Conservation (phyloP, 1,139 yeast species). For the Yamadazyma diospyri region DNA sequence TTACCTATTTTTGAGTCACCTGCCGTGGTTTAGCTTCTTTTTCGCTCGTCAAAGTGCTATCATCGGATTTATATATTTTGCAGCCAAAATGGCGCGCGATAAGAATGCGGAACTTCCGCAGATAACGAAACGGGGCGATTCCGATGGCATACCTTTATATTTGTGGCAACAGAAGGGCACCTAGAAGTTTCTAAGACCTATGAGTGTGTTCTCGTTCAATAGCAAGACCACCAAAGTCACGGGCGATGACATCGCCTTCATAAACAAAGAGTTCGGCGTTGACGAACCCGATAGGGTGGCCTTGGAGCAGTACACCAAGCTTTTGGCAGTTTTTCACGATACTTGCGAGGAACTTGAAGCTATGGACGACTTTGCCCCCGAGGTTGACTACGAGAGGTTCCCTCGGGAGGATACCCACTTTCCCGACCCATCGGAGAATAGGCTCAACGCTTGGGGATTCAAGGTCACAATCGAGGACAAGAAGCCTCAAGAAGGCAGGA, state of each 20-base stretch:
- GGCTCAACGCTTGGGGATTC: slow-evolving; percentile 14
- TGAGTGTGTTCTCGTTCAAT: slow-evolving; percentile 14
- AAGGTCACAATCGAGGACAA: slow-evolving; percentile 10
- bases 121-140: slow-evolving; percentile 1
- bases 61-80: background rate
- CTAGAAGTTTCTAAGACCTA: no score
- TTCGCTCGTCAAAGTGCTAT: background rate
- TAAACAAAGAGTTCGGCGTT: slow-evolving; percentile 14
- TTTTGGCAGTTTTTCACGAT: slow-evolving; percentile 20
- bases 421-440: slow-evolving; percentile 18
- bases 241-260: slow-evolving; percentile 8
- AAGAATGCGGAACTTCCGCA: background rate
- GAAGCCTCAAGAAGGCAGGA: slow-evolving; percentile 2
- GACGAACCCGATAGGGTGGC: slow-evolving; percentile 10
- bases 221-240: slow-evolving; percentile 15
- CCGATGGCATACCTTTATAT: slow-evolving; percentile 2
- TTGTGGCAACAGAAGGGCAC: no score
- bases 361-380: slow-evolving; percentile 17
- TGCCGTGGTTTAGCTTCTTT: background rate
- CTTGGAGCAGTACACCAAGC: slow-evolving; percentile 15
- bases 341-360: slow-evolving; percentile 16
- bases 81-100: background rate
- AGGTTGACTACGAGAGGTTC: slow-evolving; percentile 22
- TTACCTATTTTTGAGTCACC: no score
- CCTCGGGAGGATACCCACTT: slow-evolving; percentile 25